Evolutionary conservation across 2,329 filamentous ascomycete genomes (phyloP), one percentile per base, ranked within the genome.

Genomic region (Talaromyces sp.): DNA sequence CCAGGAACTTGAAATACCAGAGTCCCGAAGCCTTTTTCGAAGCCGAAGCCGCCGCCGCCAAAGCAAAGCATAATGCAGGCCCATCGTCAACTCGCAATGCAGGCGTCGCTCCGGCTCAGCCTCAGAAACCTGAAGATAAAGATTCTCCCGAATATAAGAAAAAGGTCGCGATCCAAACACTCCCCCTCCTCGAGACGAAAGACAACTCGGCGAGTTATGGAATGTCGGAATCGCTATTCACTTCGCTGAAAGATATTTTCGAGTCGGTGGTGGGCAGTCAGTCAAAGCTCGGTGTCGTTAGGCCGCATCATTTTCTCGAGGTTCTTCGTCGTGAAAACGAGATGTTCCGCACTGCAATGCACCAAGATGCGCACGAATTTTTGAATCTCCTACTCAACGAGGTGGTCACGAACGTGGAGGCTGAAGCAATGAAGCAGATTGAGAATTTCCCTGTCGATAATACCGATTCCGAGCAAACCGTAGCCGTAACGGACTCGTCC

Each of bases 121-220:
- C 83, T 36, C 83, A 80, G 65, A 89, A 93, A 71, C 91, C 92
- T 8, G 95, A 98, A 77, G 95, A 98, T 74, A 97, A 93, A 77
- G 93, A 98, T 73, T 93, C 93, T 1, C 92, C 94, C 0, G 95
- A 99, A 79, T 97, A 95, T 80, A 97, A 97, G 81, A 99, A 99
- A 84, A 97, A 97, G 80, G 89, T 95, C 76, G 93, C 93, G 19
- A 88, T 98, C 82, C 84, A 93, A 67, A 90, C 90, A 51, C 92
- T 95, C 0, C 95, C 95, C 0, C 89, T 97, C 43, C 78, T 98
- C 65, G 91, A 96, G 72, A 86, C 98, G 77, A 89, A 91, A 71
- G 92, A 96, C 72, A 95, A 93, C 73, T 85, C 89, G 7, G 84
- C 84, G 54, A 86, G 88, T 19, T 97, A 97, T 74, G 92, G 91